Evolutionary conservation across 257 asterid genomes (phyloP).

Genomic region (Solanum sejunctum): DNA sequence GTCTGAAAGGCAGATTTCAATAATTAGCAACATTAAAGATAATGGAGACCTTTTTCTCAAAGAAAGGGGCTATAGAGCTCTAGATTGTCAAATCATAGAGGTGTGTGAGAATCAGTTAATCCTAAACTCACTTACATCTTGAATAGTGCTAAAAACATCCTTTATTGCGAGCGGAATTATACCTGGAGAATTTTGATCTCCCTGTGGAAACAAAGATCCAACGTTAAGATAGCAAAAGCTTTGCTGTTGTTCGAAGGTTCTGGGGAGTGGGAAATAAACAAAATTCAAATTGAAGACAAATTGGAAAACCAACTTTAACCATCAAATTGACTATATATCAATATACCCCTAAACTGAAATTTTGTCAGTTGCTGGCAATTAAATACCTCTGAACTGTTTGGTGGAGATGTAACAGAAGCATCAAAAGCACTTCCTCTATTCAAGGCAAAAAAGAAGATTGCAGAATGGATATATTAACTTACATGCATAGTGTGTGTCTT

Average conservation of each 20-base stretch:
- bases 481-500: constrained; percentile 99
- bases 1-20: constrained; percentile 49
- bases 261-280: neutral
- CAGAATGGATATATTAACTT: constrained; percentile 23
- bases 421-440: neutral
- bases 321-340: neutral
- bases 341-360: neutral
- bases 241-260: neutral
- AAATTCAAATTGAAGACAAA: neutral
- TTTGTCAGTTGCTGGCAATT: neutral
- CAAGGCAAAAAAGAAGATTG: neutral
- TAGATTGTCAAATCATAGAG: neutral
- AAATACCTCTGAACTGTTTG: neutral
- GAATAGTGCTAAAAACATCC: constrained; percentile 97
- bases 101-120: neutral
- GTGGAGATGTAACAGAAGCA: neutral
- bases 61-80: neutral
- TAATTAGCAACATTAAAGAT: constrained; percentile 2
- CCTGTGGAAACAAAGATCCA: constrained; percentile 33
- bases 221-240: constrained; percentile 3
- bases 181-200: constrained; percentile 88
- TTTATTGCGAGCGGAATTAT: constrained; percentile 92
- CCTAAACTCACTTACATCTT: constrained; percentile 61
- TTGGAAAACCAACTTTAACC: neutral
- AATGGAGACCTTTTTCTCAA: neutral